Percentiles rank a stretch among this genome's conserved stretches.
Evolutionary conservation across 148 eudicot species (phyloP).

Genomic region (Rhododendron vialii): DNA sequence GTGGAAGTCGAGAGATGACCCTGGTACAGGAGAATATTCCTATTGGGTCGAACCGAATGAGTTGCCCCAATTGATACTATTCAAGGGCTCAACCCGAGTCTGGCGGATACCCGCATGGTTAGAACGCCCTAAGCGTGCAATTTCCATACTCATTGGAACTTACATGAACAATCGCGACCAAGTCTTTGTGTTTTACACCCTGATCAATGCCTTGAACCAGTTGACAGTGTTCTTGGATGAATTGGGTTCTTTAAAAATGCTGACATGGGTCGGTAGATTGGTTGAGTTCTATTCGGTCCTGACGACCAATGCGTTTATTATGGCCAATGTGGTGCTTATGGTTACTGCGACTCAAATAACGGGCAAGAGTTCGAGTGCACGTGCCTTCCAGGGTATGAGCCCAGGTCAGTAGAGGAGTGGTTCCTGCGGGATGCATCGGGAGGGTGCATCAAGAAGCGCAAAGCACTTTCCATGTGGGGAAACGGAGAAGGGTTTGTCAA

Average conservation of each 20-base stretch:
- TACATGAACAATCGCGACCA: neutral
- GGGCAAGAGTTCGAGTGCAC: neutral
- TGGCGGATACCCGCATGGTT: too few relatives aligned
- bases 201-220: neutral
- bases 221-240: neutral
- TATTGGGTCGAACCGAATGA: too few relatives aligned
- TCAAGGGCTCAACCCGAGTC: too few relatives aligned
- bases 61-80: too few relatives aligned
- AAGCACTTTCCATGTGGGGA: neutral
- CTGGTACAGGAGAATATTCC: too few relatives aligned
- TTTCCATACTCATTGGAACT: neutral
- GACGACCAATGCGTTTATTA: neutral
- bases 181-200: neutral
- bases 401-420: neutral
- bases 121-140: too few relatives aligned
- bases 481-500: slow-evolving; percentile 32
- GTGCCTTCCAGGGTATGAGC: neutral
- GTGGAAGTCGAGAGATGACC: too few relatives aligned
- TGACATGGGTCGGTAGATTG: neutral
- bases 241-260: neutral
- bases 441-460: slow-evolving; percentile 36
- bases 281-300: neutral
- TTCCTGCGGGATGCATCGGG: slow-evolving; percentile 28
- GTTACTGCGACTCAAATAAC: neutral
- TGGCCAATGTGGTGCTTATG: neutral